Base-by-base conservation (phyloP, 305 asterid species). In the Coffea humblotiana region DNA sequence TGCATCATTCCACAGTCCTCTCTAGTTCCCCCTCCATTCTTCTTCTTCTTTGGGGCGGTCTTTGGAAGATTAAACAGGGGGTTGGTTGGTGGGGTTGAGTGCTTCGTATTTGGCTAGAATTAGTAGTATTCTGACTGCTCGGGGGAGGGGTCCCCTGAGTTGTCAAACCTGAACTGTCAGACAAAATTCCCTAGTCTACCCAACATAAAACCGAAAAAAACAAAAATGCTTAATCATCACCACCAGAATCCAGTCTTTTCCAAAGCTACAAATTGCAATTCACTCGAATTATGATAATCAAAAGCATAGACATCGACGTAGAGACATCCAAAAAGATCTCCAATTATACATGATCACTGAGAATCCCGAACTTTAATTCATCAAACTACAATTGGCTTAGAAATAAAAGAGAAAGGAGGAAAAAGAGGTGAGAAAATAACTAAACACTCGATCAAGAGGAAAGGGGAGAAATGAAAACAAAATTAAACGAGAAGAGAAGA, bases 91-190 rank as follows among this genome's bases (percentile, higher is more conserved):
- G 64, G 25, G 27, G 27, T 58, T 58, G 64, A 58, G 32, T 35
- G 63, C 21, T 49, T 27, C 49, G 37, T 15, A 16, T 51, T 48
- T 27, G 18, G 14, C 47, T 15, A 72, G 58, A 5, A 29, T 29
- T 29, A 29, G 49, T 5, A 12, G 37, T 51, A 14, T 72, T 77
- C 74, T 80, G 78, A 35, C 47, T 58, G 52, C 32, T 56, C 27
- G 64, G 19, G 43, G 63, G 13, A 13, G 37, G 16, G 27, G 15
- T 14, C 56, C 80, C 32, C 74, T 21, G 56, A 32, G 27, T 71
- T 63, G 60, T 63, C 70, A 56, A 49, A 29, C 52, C 19, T 45
- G 56, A 83, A 72, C 63, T 72, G 71, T 47, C 75, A 79, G 2
- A 76, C 52, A 37, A 69, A 70, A 66, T 45, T 69, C 60, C 35